Evolutionary conservation across 305 asterid genomes (phyloP).

Genomic region (Solanum chacoense): DNA sequence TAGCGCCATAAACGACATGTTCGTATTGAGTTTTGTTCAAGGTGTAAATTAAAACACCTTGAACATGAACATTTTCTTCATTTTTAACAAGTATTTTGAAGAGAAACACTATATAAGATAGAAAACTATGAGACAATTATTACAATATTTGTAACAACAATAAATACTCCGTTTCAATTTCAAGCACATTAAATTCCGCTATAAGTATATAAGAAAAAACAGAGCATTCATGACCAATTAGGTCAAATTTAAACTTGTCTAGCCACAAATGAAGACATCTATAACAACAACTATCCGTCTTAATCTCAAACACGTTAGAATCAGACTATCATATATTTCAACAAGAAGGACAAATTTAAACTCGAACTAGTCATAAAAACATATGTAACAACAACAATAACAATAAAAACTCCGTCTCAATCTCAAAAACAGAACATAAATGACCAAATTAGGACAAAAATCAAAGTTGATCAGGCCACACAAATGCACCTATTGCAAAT

Average conservation of each 20-base stretch:
- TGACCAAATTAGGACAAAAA: not conserved
- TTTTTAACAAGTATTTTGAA: too few species aligned
- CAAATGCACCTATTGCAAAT: slow-evolving; percentile 43
- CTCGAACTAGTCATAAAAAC: not conserved
- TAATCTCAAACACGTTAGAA: not conserved
- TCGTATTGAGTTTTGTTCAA: not conserved
- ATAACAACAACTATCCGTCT: too few species aligned
- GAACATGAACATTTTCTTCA: not conserved
- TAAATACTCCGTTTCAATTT: not conserved
- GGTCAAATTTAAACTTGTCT: not conserved
- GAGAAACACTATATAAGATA: too few species aligned
- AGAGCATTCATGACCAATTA: not conserved
- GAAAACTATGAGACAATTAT: not conserved
- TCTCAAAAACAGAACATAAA: not conserved
- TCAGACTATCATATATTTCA: too few species aligned
- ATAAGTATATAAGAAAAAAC: not conserved
- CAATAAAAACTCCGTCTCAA: not conserved
- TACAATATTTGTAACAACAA: not conserved
- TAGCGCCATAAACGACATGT: not conserved
- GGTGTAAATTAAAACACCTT: not conserved
- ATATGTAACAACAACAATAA: not conserved
- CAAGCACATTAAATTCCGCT: accelerated
- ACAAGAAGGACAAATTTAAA: not conserved
- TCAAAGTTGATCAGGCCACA: slow-evolving; percentile 34
- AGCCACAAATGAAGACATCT: not conserved